Conservation (phyloP, 2,329 filamentous ascomycete genomes). For the Diaporthe vaccinii region DNA sequence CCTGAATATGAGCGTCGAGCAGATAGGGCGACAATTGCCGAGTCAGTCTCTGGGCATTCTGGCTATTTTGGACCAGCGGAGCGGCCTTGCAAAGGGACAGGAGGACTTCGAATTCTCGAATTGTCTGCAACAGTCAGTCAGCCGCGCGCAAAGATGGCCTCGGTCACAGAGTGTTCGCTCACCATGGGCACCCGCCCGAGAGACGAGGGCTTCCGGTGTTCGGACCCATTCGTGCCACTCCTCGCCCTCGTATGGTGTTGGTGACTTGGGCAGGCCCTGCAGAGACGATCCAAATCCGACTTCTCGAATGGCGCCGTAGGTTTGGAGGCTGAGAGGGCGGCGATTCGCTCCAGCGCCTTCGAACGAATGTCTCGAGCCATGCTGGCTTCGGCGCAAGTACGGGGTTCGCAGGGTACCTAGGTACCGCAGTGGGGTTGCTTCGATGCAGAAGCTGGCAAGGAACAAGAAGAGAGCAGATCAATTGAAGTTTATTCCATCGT, state of each 20-base stretch:
- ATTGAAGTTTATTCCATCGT: not conserved
- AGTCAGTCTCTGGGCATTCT: slow-evolving; percentile 84
- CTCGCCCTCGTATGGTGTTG: slow-evolving; percentile 53
- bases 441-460: not conserved
- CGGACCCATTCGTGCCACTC: slow-evolving; percentile 63
- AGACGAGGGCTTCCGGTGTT: slow-evolving; percentile 55
- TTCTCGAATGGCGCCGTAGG: slow-evolving; percentile 68
- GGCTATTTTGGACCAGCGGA: slow-evolving; percentile 76
- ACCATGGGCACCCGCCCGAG: slow-evolving; percentile 74
- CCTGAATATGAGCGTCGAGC: slow-evolving; percentile 84
- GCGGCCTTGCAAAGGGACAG: slow-evolving; percentile 93
- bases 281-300: slow-evolving; percentile 74
- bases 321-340: slow-evolving; percentile 70
- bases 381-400: slow-evolving; percentile 37
- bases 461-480: not conserved
- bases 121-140: slow-evolving; percentile 67
- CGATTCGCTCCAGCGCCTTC: slow-evolving; percentile 75
- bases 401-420: not conserved
- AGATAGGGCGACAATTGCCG: slow-evolving; percentile 86
- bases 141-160: not conserved
- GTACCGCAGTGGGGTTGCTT: not conserved
- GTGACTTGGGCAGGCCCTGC: slow-evolving; percentile 66
- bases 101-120: slow-evolving; percentile 92
- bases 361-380: slow-evolving; percentile 72
- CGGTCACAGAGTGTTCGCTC: slow-evolving; percentile 43